phyloP scores from a whole-genome alignment of 352 stramenopile genomes.

The Elongisporangium prolatum region DNA sequence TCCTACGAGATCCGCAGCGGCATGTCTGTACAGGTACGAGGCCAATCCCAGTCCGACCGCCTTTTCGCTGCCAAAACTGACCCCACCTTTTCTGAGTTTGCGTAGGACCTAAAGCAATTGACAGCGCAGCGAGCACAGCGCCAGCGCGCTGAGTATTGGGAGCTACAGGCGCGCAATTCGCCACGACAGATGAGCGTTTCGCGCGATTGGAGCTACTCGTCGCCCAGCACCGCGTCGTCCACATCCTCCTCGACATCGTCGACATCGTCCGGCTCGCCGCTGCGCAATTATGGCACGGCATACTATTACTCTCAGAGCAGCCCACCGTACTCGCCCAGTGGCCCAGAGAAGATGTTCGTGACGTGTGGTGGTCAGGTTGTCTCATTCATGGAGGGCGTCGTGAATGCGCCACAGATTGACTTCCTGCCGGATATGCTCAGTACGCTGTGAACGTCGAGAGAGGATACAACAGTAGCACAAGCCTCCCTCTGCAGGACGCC shows the following conservation, averaged over 20 bases:
- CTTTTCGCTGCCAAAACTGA: not conserved
- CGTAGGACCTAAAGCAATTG: slow-evolving; percentile 71
- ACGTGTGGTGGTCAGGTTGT: slow-evolving; percentile 75
- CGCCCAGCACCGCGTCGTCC: slow-evolving; percentile 12
- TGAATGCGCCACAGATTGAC: slow-evolving; percentile 65
- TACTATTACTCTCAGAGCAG: slow-evolving; percentile 9
- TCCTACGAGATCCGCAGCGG: slow-evolving; percentile 70
- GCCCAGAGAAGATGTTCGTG: slow-evolving; percentile 70
- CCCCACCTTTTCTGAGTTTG: not conserved
- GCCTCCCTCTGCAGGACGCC: not conserved
- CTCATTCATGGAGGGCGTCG: slow-evolving; percentile 79
- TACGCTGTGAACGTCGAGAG: not conserved
- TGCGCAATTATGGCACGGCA: slow-evolving; percentile 8
- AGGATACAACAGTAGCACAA: not conserved
- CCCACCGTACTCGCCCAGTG: not conserved
- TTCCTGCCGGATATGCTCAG: slow-evolving; percentile 27
- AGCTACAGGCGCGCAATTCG: slow-evolving; percentile 41
- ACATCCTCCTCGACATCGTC: slow-evolving; percentile 15
- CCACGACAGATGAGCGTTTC: slow-evolving; percentile 23
- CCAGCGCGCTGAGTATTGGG: slow-evolving; percentile 67
- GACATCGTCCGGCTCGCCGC: slow-evolving; percentile 13
- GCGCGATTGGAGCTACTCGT: slow-evolving; percentile 27
- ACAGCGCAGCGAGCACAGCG: slow-evolving; percentile 63
- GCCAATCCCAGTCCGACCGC: not conserved
- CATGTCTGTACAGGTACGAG: slow-evolving; percentile 73